Evolutionary conservation across 2,329 filamentous ascomycete genomes (phyloP).

Genomic region (Ploettnerulaceae sp.): DNA sequence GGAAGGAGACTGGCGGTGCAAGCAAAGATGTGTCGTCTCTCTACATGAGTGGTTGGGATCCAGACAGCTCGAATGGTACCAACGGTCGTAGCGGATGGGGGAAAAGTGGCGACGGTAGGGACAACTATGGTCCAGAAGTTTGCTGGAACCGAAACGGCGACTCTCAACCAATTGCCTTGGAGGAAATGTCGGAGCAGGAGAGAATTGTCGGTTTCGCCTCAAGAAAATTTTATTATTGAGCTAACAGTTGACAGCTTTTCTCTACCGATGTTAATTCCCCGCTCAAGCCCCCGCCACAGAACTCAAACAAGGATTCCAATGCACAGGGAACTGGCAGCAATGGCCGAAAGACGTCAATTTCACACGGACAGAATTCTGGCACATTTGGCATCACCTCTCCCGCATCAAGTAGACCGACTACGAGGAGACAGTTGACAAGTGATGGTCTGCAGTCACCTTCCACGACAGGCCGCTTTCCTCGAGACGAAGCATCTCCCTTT

Average conservation of each 20-base stretch:
- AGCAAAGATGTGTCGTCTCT: constrained; percentile 60
- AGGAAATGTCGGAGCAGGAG: constrained; percentile 62
- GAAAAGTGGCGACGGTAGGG: constrained; percentile 69
- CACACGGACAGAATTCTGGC: constrained; percentile 53
- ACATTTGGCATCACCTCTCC: constrained; percentile 71
- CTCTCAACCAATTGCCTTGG: constrained; percentile 65
- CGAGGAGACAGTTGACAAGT: constrained; percentile 75
- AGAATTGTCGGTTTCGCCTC: constrained; percentile 46
- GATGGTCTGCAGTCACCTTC: constrained; percentile 64
- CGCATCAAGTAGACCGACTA: constrained; percentile 64
- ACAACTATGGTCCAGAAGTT: constrained; percentile 77
- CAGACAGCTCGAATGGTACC: constrained; percentile 61
- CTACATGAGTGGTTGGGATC: constrained; percentile 75
- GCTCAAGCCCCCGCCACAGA: constrained; percentile 75
- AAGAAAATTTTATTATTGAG: constrained; percentile 4
- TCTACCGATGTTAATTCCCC: constrained; percentile 86
- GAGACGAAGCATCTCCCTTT: constrained; percentile 59
- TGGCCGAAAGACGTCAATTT: constrained; percentile 78
- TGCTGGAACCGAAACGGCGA: constrained; percentile 80
- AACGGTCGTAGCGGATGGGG: constrained; percentile 64
- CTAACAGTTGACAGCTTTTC: constrained; percentile 59
- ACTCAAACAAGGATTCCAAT: constrained; percentile 53
- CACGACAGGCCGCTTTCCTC: constrained; percentile 50
- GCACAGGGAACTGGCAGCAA: constrained; percentile 52
- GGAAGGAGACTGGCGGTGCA: constrained; percentile 44